phyloP scores from a whole-genome alignment of 495 filamentous ascomycete genomes.

The Penicillium cosmopolitanum region DNA sequence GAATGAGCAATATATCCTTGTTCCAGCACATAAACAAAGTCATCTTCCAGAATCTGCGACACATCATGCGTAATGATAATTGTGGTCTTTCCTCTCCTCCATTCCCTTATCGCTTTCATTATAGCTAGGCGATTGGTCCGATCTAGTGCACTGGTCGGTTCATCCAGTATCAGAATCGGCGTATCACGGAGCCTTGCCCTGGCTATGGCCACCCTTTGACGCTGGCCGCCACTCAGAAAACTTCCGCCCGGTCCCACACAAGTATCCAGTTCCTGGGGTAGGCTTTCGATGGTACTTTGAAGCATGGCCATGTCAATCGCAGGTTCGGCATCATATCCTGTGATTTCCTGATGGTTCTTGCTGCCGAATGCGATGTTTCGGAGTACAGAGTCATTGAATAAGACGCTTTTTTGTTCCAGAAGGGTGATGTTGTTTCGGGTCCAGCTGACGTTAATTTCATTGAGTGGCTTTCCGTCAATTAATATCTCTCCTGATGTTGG shows the following conservation, averaged over 20 bases:
- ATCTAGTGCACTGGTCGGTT: conserved; percentile 83
- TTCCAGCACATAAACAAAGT: conserved; percentile 84
- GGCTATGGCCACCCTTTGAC: conserved; percentile 77
- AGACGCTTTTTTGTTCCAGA: conserved; percentile 77
- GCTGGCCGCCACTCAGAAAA: conserved; percentile 83
- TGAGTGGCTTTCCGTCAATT: conserved; percentile 68
- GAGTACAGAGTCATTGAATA: conserved; percentile 84
- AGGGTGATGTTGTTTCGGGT: conserved; percentile 78
- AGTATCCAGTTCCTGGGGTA: conserved; percentile 79
- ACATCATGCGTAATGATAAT: conserved; percentile 92
- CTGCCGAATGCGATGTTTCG: conserved; percentile 81
- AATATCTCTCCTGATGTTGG: conserved; percentile 66
- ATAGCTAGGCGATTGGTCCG: conserved; percentile 69
- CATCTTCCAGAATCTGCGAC: conserved; percentile 70
- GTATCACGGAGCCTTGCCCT: conserved; percentile 78
- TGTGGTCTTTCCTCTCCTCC: conserved; percentile 72
- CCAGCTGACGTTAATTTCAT: conserved; percentile 69
- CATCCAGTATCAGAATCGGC: conserved; percentile 80
- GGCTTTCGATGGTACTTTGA: conserved; percentile 65
- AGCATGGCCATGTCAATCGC: conserved; percentile 68
- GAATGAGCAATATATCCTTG: conserved; percentile 69
- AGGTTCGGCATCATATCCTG: conserved; percentile 56
- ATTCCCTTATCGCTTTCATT: conserved; percentile 72
- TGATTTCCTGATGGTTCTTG: conserved; percentile 49
- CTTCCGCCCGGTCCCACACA: conserved; percentile 69